phyloP scores from a whole-genome alignment of 805 yeast genomes.

The Pichia thaimueangensis region DNA sequence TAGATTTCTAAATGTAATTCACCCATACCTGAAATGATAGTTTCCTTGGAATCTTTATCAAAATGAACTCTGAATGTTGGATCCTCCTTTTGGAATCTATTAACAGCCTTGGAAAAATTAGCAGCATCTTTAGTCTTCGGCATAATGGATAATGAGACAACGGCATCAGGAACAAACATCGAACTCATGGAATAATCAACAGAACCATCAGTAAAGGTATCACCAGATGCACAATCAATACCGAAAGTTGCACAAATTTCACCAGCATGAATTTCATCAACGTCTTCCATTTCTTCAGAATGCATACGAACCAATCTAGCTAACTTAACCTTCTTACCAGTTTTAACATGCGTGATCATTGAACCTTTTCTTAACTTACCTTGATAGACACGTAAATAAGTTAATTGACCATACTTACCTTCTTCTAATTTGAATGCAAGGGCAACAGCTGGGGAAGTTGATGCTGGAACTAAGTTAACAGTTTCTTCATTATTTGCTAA shows the following conservation, averaged over 20 bases:
- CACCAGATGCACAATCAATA: conserved; percentile 98
- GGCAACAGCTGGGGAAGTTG: conserved; percentile 80
- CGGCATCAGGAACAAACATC: conserved; percentile 99
- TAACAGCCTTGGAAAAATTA: conserved; percentile 93
- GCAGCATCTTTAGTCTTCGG: conserved; percentile 85
- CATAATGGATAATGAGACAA: conserved; percentile 82
- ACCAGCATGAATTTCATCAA: conserved; percentile 91
- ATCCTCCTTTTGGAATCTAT: conserved; percentile 97
- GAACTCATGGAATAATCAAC: conserved; percentile 86
- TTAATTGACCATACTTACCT: conserved; percentile 95
- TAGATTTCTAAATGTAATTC: conserved; percentile 95
- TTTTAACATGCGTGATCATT: conserved; percentile 80
- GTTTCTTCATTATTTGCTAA: conserved; percentile 56
- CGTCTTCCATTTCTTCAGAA: conserved; percentile 98
- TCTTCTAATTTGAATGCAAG: conserved; percentile 98
- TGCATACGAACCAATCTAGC: conserved; percentile 97
- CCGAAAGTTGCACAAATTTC: conserved; percentile 99
- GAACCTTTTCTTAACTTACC: conserved; percentile 90
- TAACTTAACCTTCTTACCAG: conserved; percentile 90
- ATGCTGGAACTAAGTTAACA: conserved; percentile 67
- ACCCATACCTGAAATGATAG: conserved; percentile 89
- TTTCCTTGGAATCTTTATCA: conserved; percentile 89
- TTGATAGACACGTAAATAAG: conserved; percentile 95
- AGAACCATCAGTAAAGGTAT: conserved; percentile 85
- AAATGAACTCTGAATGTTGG: conserved; percentile 94